Evolutionary conservation across 805 yeast species (phyloP), one percentile per base, ranked within the genome.

Genomic region (Teunomyces aglyptinius): DNA sequence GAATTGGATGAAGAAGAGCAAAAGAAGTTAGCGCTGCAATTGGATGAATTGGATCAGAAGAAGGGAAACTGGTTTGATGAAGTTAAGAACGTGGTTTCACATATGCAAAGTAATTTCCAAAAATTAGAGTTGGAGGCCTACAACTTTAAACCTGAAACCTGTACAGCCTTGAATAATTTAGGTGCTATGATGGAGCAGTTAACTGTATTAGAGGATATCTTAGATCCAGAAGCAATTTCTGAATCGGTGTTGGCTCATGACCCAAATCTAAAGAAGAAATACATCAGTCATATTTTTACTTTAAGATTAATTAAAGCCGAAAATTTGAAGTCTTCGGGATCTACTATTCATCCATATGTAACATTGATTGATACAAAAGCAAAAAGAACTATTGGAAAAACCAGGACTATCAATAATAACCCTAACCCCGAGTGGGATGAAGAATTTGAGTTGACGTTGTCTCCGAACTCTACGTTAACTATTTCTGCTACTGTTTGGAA

Each of bases 361-460:
- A 79, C 88, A 0, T 57, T 89, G 12, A 71, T 79, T 5, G 89
- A 86, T 55, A 76, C 83, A 4, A 64, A 64, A 32, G 73, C 73
- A 2, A 71, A 79, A 32, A 73, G 68, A 43, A 81, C 81, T 24
- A 68, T 87, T 28, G 91, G 86, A 2, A 82, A 80, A 49, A 91
- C 98, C 0, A 73, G 87, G 54, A 77, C 83, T 0, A 70, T 86
- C 3, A 70, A 74, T 26, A 79, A 79, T 45, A 79, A 83, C 4
- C 67, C 77, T 28, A 81, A 82, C 55, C 97, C 97, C 0, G 79
- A 77, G 12, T 92, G 95, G 95, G 87, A 88, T 56, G 96, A 91
- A 67, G 87, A 86, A 47, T 88, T 89, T 60, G 96, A 89, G 61
- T 48, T 71, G 6, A 67, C 70, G 3, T 43, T 71, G 11, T 61